A percentile compares a stretch with the other conserved stretches of the same genome.
These are phyloP conservation scores for Cutaneotrichosporon sp. DNA, from an alignment of 1,284 basidiomycete genomes.

Conservation along the genomic window DNA sequence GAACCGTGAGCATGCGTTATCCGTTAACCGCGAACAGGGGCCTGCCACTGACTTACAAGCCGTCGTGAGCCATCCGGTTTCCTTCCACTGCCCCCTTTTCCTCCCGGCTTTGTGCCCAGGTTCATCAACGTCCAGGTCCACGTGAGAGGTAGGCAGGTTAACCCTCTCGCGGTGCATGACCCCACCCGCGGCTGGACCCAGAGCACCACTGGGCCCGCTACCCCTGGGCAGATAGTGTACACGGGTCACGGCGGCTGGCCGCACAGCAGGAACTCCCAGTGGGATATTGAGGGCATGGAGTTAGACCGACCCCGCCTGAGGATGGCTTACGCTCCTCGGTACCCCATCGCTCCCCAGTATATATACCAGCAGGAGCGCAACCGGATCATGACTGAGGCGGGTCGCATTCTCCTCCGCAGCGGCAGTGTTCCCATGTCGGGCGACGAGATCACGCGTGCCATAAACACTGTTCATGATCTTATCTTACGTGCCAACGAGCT, in stretches of 20 bases:
- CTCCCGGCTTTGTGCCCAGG: not conserved
- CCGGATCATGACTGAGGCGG: not conserved
- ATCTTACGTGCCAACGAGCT: not conserved
- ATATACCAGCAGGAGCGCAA: not conserved
- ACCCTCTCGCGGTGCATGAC: no score
- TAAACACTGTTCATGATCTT: not conserved
- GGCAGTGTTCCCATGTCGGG: not conserved
- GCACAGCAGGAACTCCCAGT: no score
- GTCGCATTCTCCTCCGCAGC: not conserved
- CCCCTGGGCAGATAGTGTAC: no score
- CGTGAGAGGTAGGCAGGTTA: not conserved
- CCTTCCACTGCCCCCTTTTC: not conserved
- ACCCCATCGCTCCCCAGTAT: not conserved
- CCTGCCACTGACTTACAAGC: not conserved
- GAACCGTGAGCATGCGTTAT: no score
- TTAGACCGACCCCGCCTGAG: no score
- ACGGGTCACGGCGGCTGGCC: no score
- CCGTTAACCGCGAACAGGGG: no score
- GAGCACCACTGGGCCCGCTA: no score
- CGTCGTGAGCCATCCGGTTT: not conserved
- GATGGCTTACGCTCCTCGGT: no score
- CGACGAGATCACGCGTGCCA: not conserved
- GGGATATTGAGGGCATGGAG: no score
- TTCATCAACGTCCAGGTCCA: not conserved
- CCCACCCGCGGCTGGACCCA: no score